phyloP scores from a whole-genome alignment of 2,329 filamentous ascomycete species.

The Trichoderma sp. region DNA sequence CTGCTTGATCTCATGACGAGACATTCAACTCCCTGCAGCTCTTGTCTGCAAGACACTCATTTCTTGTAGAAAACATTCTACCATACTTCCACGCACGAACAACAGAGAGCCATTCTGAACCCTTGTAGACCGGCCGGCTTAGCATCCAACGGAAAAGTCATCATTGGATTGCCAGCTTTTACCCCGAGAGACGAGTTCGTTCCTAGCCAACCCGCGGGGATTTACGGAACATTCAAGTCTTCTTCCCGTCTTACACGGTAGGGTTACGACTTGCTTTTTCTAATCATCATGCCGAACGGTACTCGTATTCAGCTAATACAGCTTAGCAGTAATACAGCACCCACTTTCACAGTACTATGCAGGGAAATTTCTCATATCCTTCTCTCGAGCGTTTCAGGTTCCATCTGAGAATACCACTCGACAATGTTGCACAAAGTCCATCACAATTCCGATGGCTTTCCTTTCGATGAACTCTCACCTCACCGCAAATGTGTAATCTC shows the following conservation, averaged over 20 bases:
- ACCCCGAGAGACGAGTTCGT: neutral
- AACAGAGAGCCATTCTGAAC: neutral
- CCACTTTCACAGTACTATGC: neutral
- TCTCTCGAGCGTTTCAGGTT: conserved; percentile 8
- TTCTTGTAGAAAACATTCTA: neutral
- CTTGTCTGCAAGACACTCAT: neutral
- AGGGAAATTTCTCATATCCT: neutral
- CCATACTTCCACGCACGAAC: neutral
- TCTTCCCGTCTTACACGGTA: neutral
- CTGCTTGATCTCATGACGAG: neutral
- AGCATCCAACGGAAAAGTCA: too few species aligned
- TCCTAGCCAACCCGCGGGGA: neutral
- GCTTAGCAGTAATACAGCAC: neutral
- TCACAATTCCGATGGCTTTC: neutral
- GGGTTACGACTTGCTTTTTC: neutral
- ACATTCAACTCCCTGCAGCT: neutral
- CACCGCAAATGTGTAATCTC: conserved; percentile 9
- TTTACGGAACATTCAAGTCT: neutral
- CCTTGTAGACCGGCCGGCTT: neutral
- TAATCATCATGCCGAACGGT: neutral
- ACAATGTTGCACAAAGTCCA: conserved; percentile 2
- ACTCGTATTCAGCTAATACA: neutral
- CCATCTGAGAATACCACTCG: neutral
- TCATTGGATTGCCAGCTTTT: neutral
- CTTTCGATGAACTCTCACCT: neutral